Base-by-base conservation (phyloP, 768 basidiomycete species). In the Coprinellus aureogranulatus region DNA sequence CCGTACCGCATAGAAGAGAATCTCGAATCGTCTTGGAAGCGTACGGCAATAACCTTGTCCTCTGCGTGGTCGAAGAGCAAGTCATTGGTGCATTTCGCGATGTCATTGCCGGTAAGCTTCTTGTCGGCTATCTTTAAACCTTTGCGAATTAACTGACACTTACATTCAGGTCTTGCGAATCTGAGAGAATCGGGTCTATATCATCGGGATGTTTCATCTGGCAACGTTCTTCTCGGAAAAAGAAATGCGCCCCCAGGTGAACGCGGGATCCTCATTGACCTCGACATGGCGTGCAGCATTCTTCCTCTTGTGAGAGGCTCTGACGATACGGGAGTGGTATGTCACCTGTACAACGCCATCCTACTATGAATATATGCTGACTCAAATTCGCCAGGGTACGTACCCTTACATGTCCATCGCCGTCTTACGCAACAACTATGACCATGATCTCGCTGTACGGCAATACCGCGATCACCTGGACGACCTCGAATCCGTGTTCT, bases 181-280 rank as follows among this genome's bases (percentile, higher is more conserved):
- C 16, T 50, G 3, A 14, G 23, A 34, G 16, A 20, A 10, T 5
- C 25, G 44, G 0, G 58, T 59, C 22, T 27, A 6, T 22, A 60
- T 20, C 62, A 63, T 25, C 59, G 62, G 2, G 62, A 63, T 42
- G 42, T 63, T 40, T 61, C 59, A 12, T 31, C 51, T 11, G 41
- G 60, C 28, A 63, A 63, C 22, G 54, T 63, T 12, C 46, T 61
- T 18, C 54, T 55, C 22, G 62, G 62, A 0, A 23, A 27, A 12
- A 11, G 28, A 2, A 28, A 30, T 20, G 53, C 57, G 1, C 18
- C 6, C 18, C 25, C 30, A 9, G 59, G 59, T 8, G 25, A 50
- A 16, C 50, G 54, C 12, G 62, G 62, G 2, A 44, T 63, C 22
- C 23, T 63, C 6, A 60, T 63, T 18, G 62, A 61, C 39, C 27